Evolutionary conservation across 1,284 basidiomycete genomes (phyloP), one percentile per base, ranked within the genome.

Genomic region (Malassezia furfur): DNA sequence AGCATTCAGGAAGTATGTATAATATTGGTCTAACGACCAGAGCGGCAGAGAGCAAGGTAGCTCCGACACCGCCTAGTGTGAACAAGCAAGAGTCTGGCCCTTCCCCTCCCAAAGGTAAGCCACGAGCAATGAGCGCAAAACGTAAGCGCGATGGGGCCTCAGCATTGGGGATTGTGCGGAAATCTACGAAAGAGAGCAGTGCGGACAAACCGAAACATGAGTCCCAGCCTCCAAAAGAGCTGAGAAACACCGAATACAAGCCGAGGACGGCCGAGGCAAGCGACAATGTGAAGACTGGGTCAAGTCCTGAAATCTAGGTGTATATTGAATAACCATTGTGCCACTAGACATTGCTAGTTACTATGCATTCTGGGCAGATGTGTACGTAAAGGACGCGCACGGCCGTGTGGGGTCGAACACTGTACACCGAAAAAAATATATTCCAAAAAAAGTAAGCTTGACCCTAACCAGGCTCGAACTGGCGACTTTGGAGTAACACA

Each of bases 381-480:
- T n/a, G n/a, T n/a, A n/a, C n/a, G n/a, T n/a, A n/a, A n/a, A n/a
- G n/a, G n/a, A n/a, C n/a, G n/a, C 25, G 25, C 25, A 28, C 25
- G 25, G 25, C 7, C 25, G 3, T 28, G 25, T 3, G 3, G 7
- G 25, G 25, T 28, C 7, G 7, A 28, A 28, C 3, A 28, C 7
- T 28, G 4, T 28, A 7, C 25, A 7, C 25, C 25, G 25, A 28
- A 28, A 28, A 7, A 28, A 28, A 7, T 28, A 28, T 28, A 4
- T 7, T 4, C 25, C 25, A 45, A 56, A 49, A 45, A 56, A 36
- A 36, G 15, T 32, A 31, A 11, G 21, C 10, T 8, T 55, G 55
- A 57, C 55, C 55, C 45, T 52, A 40, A 57, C 55, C 55, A 57
- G 55, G 55, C 55, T 57, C 55, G 55, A 57, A 57, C 55, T 57